Base-by-base conservation (phyloP, 768 basidiomycete genomes). In the Leccinellum albellum region DNA sequence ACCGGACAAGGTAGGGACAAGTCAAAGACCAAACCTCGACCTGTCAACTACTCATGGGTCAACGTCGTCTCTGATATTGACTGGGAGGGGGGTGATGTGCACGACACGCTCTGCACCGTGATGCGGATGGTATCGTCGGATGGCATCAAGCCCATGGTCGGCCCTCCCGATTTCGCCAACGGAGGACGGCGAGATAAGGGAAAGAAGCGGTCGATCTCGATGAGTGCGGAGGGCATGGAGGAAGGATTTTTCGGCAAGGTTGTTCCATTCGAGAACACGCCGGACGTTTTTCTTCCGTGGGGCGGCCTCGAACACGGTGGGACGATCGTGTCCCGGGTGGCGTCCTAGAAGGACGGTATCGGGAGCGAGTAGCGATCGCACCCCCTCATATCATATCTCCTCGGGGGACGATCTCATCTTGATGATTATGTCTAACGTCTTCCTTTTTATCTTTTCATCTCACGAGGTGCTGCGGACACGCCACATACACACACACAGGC, bases 1-100 rank as follows among this genome's bases (percentile, higher is more conserved):
- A 61, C 42, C 45, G 53, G 60, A 44, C 50, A 61, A 20, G 68
- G 59, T 66, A 72, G 62, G 46, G 61, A 72, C 20, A 69, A 67
- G 32, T 40, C 37, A 40, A 75, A 50, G 76, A 77, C 61, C 51
- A 63, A 73, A 67, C 66, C 70, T 42, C 74, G 76, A n/a, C 66
- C 70, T 56, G 84, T 90, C 28, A 85, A 84, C 48, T 93, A 93
- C 70, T 83, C 86, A 20, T 94, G 91, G 90, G 82, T 93, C n/a
- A 86, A 82, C 66, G 75, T 85, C 37, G 83, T 84, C 33, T 87
- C 88, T 58, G 91, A 92, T 66, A 83, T 92, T 29, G 91, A 93
- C 69, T 87, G 85, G 79, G 88, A 92, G 64, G 91, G 91, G 26
- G 80, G 84, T 55, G 87, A 91, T 68, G 80, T 92, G 53, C 76